phyloP scores from a whole-genome alignment of 176 grass and related monocot species.

The Panicum miliaceum region DNA sequence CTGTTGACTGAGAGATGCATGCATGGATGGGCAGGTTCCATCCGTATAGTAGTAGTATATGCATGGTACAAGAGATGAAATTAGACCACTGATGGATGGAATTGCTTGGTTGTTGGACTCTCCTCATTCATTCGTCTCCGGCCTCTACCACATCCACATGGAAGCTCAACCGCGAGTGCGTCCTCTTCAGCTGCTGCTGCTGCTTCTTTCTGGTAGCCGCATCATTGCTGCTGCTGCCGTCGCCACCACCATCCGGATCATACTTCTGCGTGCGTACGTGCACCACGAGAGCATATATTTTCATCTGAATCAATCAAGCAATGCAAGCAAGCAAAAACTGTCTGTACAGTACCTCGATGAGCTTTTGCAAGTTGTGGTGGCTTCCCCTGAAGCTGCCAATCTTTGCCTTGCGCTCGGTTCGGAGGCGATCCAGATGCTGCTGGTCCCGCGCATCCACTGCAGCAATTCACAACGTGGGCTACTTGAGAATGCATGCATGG shows the following conservation, averaged over 20 bases:
- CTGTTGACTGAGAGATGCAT: too few relatives aligned
- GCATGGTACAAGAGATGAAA: too few relatives aligned
- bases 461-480: too few relatives aligned
- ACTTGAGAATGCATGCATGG: too few relatives aligned
- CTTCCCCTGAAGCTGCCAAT: constrained; percentile 44
- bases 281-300: too few relatives aligned
- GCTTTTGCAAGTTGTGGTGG: constrained; percentile 48
- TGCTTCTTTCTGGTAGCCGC: not conserved
- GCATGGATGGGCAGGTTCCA: too few relatives aligned
- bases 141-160: constrained; percentile 26
- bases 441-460: constrained; percentile 38
- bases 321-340: too few relatives aligned
- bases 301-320: too few relatives aligned
- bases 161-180: constrained; percentile 44
- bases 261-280: constrained; percentile 24
- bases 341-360: constrained; percentile 9
- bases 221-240: not conserved
- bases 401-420: constrained; percentile 27
- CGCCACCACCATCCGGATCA: not conserved
- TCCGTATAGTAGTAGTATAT: too few relatives aligned
- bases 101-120: too few relatives aligned
- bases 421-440: constrained; percentile 28
- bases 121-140: constrained; percentile 23
- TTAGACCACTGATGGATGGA: too few relatives aligned
- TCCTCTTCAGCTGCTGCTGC: constrained; percentile 24